A percentile compares a stretch with the other conserved stretches of the same genome.
Conservation (phyloP, 2,329 filamentous ascomycete species). For the Fusarium tricinctum region DNA sequence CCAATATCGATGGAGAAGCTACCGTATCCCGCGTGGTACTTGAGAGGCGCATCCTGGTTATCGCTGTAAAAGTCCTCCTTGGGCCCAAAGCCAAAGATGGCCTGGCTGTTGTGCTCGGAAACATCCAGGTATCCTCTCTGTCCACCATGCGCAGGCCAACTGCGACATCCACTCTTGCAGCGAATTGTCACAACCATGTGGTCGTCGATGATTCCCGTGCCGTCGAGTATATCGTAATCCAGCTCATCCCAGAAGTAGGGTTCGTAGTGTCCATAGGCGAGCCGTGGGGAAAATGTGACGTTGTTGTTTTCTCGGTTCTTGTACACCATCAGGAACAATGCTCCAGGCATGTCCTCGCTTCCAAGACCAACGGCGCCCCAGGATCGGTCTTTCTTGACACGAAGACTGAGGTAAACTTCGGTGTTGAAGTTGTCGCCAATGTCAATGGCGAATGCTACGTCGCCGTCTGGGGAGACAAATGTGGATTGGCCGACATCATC, state of each 20-base stretch:
- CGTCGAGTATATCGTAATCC: conserved; percentile 59
- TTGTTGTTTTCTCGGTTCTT: conserved; percentile 60
- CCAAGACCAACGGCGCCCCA: conserved; percentile 71
- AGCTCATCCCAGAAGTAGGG: conserved; percentile 63
- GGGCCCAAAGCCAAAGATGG: conserved; percentile 70
- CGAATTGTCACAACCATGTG: conserved; percentile 64
- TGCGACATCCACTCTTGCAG: conserved; percentile 66
- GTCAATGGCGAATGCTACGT: conserved; percentile 65
- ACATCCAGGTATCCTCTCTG: conserved; percentile 63
- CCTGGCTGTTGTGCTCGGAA: conserved; percentile 61
- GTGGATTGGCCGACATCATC: conserved; percentile 56
- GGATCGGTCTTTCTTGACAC: conserved; percentile 60
- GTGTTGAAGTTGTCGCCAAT: conserved; percentile 62
- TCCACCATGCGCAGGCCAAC: conserved; percentile 58
- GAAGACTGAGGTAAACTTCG: conserved; percentile 69
- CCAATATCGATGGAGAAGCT: conserved; percentile 69
- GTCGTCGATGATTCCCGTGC: conserved; percentile 63
- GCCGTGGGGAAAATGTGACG: conserved; percentile 69
- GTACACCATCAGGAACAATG: conserved; percentile 70
- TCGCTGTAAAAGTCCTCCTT: conserved; percentile 60
- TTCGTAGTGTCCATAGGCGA: conserved; percentile 65
- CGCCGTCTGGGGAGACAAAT: conserved; percentile 61
- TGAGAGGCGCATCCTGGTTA: conserved; percentile 59
- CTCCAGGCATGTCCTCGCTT: conserved; percentile 63
- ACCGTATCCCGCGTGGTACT: conserved; percentile 68